Evolutionary conservation across 2,329 filamentous ascomycete genomes (phyloP).

Genomic region (Exophiala aquamarina): DNA sequence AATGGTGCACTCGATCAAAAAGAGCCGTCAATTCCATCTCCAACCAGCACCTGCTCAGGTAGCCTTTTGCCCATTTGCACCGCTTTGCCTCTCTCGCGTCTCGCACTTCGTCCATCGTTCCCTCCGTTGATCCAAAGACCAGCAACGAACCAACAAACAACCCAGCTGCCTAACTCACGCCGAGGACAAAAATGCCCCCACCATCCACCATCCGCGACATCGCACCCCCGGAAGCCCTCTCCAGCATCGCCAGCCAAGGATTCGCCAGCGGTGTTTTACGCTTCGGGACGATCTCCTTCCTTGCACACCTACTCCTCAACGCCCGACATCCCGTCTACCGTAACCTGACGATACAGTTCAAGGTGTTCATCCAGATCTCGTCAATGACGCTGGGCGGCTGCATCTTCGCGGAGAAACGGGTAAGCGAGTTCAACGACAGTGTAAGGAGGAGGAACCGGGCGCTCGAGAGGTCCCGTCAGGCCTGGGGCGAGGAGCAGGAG

Average conservation of each 20-base stretch:
- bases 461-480: slow-evolving; percentile 23
- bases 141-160: no score
- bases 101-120: no score
- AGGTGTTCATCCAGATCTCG: slow-evolving; percentile 49
- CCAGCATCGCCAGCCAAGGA: slow-evolving; percentile 40
- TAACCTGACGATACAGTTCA: slow-evolving; percentile 50
- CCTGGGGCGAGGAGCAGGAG: slow-evolving; percentile 30
- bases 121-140: no score
- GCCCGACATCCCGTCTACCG: slow-evolving; percentile 45
- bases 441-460: slow-evolving; percentile 42
- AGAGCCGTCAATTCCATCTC: no score
- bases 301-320: slow-evolving; percentile 45
- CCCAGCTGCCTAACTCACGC: no score
- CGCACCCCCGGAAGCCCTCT: slow-evolving; percentile 43
- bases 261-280: slow-evolving; percentile 44
- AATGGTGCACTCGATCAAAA: no score
- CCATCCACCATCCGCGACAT: slow-evolving; percentile 39
- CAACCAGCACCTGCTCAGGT: no score
- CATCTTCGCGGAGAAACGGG: slow-evolving; percentile 48
- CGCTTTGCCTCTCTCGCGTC: no score
- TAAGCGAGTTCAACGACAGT: slow-evolving; percentile 46
- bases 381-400: slow-evolving; percentile 49
- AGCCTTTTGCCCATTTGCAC: no score
- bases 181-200: slow-evolving; percentile 39
- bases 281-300: slow-evolving; percentile 45